Evolutionary conservation across 1,284 basidiomycete genomes (phyloP), one percentile per base, ranked within the genome.

Genomic region (Irpex lacteus): DNA sequence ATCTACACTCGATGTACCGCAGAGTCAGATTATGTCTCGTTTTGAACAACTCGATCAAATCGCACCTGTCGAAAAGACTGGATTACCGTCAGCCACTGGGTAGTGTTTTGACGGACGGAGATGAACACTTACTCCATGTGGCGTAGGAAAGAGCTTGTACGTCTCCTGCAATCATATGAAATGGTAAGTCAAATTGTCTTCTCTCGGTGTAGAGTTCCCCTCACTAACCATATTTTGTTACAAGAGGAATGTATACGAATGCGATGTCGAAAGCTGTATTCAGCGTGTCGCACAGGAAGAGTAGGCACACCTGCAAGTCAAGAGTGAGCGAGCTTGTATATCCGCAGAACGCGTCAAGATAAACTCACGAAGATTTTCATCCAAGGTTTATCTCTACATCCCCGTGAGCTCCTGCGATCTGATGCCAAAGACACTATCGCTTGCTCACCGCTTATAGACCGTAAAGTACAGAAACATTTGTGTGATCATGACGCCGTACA

Each of bases 391-490:
- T 77, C 75, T 52, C 75, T 77, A 59, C 2, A 13, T 8, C 55
- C 55, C 18, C 34, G 36, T 66, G 47, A 66, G 61, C 26, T 56
- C 5, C 26, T 47, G 1, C 49, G 50, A 11, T 9, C 15, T 37
- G 40, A 37, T 9, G 5, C 3, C 34, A 6, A 21, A 38, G 19
- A 38, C 37, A 57, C 26, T 8, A 21, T 55, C 50, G 19, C 5
- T 5, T 21, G 66, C 73, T 53, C 58, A 79, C 79, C 71, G 72
- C 66, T 78, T 79, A 65, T 78, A 80, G 18, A 73, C 74, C 5
- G 74, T 76, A 66, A 77, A 77, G 65, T 79, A 80, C 64, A 79
- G 68, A 67, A 78, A 78, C 21, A 77, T 77, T 65, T 80, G 79
- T 7, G 79, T 77, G 63, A 80, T 75, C 69, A 78, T 73, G 54